phyloP scores from a whole-genome alignment of 208 protist species.

The Leishmania braziliensis region DNA sequence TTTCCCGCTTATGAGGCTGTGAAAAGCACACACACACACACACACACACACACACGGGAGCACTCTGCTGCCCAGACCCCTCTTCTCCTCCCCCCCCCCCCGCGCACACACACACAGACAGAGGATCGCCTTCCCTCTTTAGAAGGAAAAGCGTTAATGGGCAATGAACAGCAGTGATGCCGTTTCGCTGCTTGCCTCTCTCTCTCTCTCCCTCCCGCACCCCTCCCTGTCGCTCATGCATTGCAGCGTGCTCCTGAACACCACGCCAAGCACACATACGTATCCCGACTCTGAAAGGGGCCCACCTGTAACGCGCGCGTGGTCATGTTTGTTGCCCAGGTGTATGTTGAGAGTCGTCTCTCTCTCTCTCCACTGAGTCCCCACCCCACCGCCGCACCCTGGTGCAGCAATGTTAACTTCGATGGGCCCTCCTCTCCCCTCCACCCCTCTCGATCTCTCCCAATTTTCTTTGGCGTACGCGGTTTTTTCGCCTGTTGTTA shows the following conservation, averaged over 20 bases:
- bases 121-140: too few relatives aligned
- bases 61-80: too few relatives aligned
- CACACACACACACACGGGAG: too few relatives aligned
- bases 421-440: background rate
- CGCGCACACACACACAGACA: too few relatives aligned
- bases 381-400: background rate
- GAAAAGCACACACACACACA: too few relatives aligned
- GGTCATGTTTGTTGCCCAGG: background rate
- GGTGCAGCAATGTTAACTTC: background rate
- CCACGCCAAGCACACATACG: background rate
- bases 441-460: background rate
- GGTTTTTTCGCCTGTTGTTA: too few relatives aligned
- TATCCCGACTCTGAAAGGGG: background rate
- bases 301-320: background rate
- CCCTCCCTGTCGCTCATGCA: background rate
- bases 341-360: background rate
- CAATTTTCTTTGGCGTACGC: too few relatives aligned
- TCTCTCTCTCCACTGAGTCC: background rate
- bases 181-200: background rate
- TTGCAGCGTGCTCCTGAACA: background rate
- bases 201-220: background rate
- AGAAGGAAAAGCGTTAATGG: too few relatives aligned
- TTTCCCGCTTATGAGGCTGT: too few relatives aligned
- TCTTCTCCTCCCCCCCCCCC: too few relatives aligned
- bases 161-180: background rate